Percentiles rank a stretch among this genome's conserved stretches.
Evolutionary conservation across 2,329 filamentous ascomycete species (phyloP).

Genomic region (Onygenales sp.): DNA sequence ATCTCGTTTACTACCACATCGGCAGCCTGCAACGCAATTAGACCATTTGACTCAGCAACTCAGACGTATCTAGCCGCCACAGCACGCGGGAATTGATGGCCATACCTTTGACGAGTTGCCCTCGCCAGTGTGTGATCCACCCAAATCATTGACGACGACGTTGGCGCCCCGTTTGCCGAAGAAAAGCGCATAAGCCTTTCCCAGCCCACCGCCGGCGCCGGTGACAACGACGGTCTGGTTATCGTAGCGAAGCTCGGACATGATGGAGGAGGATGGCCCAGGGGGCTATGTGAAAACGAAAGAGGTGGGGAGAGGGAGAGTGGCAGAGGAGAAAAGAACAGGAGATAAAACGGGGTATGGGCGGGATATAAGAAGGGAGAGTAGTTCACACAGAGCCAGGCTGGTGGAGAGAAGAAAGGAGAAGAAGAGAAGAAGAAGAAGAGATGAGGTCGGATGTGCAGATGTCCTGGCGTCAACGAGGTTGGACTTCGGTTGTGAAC

Average conservation of each 20-base stretch:
- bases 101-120: conserved; percentile 74
- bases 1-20: conserved; percentile 42
- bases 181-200: conserved; percentile 76
- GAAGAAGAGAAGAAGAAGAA: neutral
- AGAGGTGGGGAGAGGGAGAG: neutral
- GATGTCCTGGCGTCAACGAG: neutral
- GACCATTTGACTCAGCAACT: neutral
- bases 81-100: conserved; percentile 4
- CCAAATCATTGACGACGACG: conserved; percentile 94
- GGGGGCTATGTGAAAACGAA: neutral
- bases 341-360: too few species aligned
- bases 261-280: conserved; percentile 20
- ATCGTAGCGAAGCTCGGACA: conserved; percentile 74
- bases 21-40: conserved; percentile 54
- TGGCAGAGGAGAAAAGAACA: too few species aligned
- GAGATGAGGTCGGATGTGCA: neutral
- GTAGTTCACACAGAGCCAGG: too few species aligned
- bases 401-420: too few species aligned
- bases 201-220: conserved; percentile 72
- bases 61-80: conserved; percentile 41
- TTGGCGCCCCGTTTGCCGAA: conserved; percentile 87
- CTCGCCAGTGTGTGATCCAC: conserved; percentile 87
- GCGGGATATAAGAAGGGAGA: too few species aligned
- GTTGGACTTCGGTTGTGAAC: neutral
- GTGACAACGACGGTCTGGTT: conserved; percentile 84